Base-by-base conservation (phyloP, 805 yeast genomes). In the Candida ulmi region DNA sequence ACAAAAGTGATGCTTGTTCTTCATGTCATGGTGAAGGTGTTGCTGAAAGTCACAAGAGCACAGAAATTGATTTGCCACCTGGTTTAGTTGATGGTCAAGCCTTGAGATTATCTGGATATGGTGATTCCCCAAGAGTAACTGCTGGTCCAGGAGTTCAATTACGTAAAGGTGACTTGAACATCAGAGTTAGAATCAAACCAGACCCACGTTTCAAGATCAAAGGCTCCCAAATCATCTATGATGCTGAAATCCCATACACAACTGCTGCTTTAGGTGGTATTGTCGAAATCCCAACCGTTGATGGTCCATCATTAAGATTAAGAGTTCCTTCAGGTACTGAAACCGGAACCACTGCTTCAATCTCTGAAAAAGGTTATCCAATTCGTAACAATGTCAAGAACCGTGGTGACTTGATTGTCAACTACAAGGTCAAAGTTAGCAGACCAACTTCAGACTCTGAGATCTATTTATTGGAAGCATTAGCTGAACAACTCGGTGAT, bases 261-360 rank as follows among this genome's bases (percentile, higher is more conserved):
- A 93, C 99, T 0, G 99, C 99, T 1, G 88, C 96, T 0, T 69
- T 93, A 33, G 99, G 99, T 44, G 99, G 99, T 29, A 79, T 77
- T 33, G 74, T 93, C 17, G 78, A 83, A 36, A 76, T 93, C n/a
- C 98, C 98, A 26, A 91, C 99, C 0, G 74, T 93, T 21, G 87
- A 80, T 46, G 97, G 95, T 5, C 74, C 74, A 30, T 72, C 72
- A 27, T 67, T 95, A 37, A 83, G 88, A 60, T 63, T 93, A 40
- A 86, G 79, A 61, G 81, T 93, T 11, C 80, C 95, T 37, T 66
- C 85, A 0, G 98, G 96, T 1, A 85, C 95, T 0, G 95, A 86
- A 55, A 66, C 74, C 30, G 95, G 91, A 19, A 74, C 80, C 38
- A 69, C 69, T 17, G 75, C 90, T 37, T 80, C 84, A 11, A 78